Conservation (phyloP, 176 grass and related monocot genomes). For the Aegilops longissima region DNA sequence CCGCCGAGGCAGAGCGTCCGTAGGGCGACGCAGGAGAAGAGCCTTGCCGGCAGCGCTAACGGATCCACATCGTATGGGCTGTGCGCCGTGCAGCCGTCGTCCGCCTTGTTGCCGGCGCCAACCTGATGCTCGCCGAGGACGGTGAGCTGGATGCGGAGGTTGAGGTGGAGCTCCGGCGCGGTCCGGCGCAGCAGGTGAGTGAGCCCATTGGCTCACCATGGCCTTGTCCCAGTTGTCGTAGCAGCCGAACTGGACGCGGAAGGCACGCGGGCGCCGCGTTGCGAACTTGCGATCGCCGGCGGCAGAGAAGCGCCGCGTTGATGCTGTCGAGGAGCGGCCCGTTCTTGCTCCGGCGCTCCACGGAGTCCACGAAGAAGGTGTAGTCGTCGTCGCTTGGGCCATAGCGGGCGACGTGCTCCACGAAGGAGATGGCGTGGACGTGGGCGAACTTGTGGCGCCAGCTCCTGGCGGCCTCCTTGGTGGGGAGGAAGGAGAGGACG, state of each 20-base stretch:
- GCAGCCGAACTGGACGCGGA: background rate
- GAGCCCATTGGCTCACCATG: background rate
- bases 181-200: background rate
- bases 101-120: too few relatives aligned
- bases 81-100: background rate
- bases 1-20: background rate
- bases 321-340: background rate
- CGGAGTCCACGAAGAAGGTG: background rate
- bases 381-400: background rate
- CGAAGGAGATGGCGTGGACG: too few relatives aligned
- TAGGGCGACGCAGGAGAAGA: background rate
- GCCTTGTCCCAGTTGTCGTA: background rate
- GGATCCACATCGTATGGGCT: background rate
- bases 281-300: background rate
- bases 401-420: background rate
- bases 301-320: background rate
- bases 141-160: background rate
- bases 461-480: too few relatives aligned
- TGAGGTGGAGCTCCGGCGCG: background rate
- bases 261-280: background rate
- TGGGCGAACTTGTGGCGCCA: too few relatives aligned
- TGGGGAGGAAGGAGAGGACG: too few relatives aligned
- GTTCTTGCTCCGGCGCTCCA: background rate
- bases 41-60: background rate
- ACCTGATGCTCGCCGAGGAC: too few relatives aligned